These are phyloP conservation scores for Arctium lappa DNA, from an alignment of 129 eudicot genomes.

Conservation along the genomic window DNA sequence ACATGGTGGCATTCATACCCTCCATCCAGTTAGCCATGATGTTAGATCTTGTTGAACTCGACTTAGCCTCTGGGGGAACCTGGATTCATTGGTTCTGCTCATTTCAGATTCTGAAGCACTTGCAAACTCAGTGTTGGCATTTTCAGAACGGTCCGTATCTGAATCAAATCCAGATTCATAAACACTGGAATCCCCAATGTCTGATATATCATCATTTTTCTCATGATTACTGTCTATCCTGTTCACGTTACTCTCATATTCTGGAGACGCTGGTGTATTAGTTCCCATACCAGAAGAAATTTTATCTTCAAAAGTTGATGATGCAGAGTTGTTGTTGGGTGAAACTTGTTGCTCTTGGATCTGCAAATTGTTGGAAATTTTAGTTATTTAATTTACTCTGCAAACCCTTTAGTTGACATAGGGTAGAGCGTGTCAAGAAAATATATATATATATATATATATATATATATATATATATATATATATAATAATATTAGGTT, in stretches of 20 bases:
- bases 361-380: constrained; percentile 8
- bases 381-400: constrained; percentile 14
- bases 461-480: no score
- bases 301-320: not conserved
- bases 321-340: constrained; percentile 18
- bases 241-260: constrained; percentile 5
- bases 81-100: not conserved
- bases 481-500: not conserved
- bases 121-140: constrained; percentile 7
- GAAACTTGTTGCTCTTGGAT: constrained; percentile 15
- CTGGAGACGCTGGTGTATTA: constrained; percentile 10
- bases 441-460: no score
- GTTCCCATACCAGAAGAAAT: constrained; percentile 14
- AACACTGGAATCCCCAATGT: constrained; percentile 48
- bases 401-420: not conserved
- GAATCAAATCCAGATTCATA: not conserved
- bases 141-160: constrained; percentile 4
- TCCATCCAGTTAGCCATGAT: constrained; percentile 26
- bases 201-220: constrained; percentile 36
- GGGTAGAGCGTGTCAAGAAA: not conserved
- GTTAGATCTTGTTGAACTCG: not conserved
- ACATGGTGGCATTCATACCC: constrained; percentile 18
- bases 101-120: constrained; percentile 14
- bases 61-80: constrained; percentile 10
- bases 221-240: constrained; percentile 1